Evolutionary conservation across 495 filamentous ascomycete species (phyloP), one percentile per base, ranked within the genome.

Genomic region (Penicillium cataractarum): DNA sequence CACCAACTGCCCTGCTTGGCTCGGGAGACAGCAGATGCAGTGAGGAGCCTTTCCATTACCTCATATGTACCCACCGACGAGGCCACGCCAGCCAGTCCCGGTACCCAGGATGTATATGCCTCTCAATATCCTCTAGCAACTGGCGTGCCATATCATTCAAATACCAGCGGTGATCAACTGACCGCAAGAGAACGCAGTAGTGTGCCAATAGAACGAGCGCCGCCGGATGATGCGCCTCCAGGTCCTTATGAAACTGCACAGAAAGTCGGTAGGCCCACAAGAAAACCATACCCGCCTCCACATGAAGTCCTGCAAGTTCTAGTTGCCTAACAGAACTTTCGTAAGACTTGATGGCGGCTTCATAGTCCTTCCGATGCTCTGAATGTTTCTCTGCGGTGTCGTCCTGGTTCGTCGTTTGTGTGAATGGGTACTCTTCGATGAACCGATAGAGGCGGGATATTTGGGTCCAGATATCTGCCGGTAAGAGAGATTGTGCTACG

Each of bases 261-360:
- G 77, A 76, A 7, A 84, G 65, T 21, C 79, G 79, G 17, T 83
- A 74, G 12, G 73, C 76, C 78, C 74, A 84, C 19, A 69, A 31
- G 13, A 69, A 32, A 4, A 65, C 54, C 64, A 69, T 71, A 0
- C 66, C 66, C 17, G 49, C 24, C 46, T 71, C 69, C 1, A 69
- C 31, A 44, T 67, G 57, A 2, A 64, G 57, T 0, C 69, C 69
- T 1, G 69, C 69, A 7, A 71, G 59, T 40, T 71, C 66, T 0
- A 69, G 27, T 15, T 64, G 61, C 9, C 69, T 66, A 15, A 27
- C 42, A 6, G 56, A 62, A 9, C 33, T 27, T 32, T 71, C 62
- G 24, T 61, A 53, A 13, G 52, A 60, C 6, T 58, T 27, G 29
- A 71, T 9, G 4, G 66, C 60, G 0, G n/a, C 3, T 21, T 61